These are phyloP conservation scores for Ogataea methanolica DNA, from an alignment of 805 yeast species.

Conservation along the genomic window DNA sequence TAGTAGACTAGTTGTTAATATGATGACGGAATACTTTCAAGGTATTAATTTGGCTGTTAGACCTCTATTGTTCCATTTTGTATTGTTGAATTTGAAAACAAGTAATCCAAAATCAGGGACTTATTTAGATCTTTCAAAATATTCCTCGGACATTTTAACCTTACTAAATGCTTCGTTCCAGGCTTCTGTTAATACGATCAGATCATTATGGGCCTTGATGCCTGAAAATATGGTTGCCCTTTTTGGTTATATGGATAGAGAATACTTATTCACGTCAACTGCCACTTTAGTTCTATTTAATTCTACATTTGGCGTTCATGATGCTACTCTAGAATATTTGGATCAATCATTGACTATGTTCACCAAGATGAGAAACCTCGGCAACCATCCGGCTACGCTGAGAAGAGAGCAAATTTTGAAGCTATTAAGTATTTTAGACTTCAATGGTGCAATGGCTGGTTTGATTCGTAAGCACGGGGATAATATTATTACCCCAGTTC, in stretches of 20 bases:
- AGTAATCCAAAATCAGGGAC: constrained; percentile 33
- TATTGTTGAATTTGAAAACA: constrained; percentile 55
- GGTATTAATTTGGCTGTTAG: constrained; percentile 77
- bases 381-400: constrained; percentile 76
- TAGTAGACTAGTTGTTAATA: constrained; percentile 62
- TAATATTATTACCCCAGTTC: constrained; percentile 27
- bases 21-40: constrained; percentile 80
- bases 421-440: constrained; percentile 60
- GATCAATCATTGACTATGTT: constrained; percentile 69
- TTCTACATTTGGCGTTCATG: constrained; percentile 78
- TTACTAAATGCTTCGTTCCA: constrained; percentile 73
- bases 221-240: constrained; percentile 81
- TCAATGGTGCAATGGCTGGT: constrained; percentile 58
- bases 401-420: constrained; percentile 68
- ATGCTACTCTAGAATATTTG: constrained; percentile 63
- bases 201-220: constrained; percentile 68
- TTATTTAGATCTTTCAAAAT: constrained; percentile 56
- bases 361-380: constrained; percentile 70
- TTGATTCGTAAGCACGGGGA: constrained; percentile 57
- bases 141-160: constrained; percentile 64
- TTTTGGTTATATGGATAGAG: constrained; percentile 86
- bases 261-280: constrained; percentile 71
- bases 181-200: constrained; percentile 71
- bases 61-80: constrained; percentile 72
- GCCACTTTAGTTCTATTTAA: constrained; percentile 69